Percentiles rank a stretch among this genome's conserved stretches.
Conservation (phyloP, 1,284 basidiomycete species). For the Omphalotus olearius region DNA sequence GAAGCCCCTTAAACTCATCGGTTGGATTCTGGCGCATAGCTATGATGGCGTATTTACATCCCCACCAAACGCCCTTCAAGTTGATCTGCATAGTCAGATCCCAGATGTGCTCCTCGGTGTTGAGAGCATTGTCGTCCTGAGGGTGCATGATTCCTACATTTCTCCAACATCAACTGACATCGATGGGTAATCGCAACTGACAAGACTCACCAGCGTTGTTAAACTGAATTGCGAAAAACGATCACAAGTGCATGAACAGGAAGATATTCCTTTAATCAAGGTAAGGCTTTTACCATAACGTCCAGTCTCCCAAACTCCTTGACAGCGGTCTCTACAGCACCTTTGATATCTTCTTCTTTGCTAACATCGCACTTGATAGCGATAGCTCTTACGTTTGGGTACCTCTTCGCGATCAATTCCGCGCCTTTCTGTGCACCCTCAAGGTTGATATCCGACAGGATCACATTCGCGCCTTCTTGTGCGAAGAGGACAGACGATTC, state of each 20-base stretch:
- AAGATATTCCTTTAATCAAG: neutral
- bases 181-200: neutral
- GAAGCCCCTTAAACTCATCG: slow-evolving; percentile 77
- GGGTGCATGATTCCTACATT: slow-evolving; percentile 88
- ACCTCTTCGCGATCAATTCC: slow-evolving; percentile 60
- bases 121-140: slow-evolving; percentile 88
- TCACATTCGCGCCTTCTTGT: slow-evolving; percentile 82
- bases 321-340: slow-evolving; percentile 76
- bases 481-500: slow-evolving; percentile 93
- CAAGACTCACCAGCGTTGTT: slow-evolving; percentile 74
- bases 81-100: slow-evolving; percentile 93
- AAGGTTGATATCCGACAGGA: slow-evolving; percentile 86
- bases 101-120: slow-evolving; percentile 96
- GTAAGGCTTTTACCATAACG: slow-evolving; percentile 67
- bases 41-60: slow-evolving; percentile 93
- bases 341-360: slow-evolving; percentile 84
- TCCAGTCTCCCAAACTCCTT: slow-evolving; percentile 87
- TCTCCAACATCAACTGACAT: neutral
- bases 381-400: slow-evolving; percentile 68
- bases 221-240: slow-evolving; percentile 45
- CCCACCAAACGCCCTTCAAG: slow-evolving; percentile 98
- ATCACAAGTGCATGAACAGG: neutral
- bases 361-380: slow-evolving; percentile 83
- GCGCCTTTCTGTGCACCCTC: slow-evolving; percentile 71
- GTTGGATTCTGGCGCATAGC: slow-evolving; percentile 92